phyloP scores from a whole-genome alignment of 2,329 filamentous ascomycete species.

The Aureobasidium zeae region DNA sequence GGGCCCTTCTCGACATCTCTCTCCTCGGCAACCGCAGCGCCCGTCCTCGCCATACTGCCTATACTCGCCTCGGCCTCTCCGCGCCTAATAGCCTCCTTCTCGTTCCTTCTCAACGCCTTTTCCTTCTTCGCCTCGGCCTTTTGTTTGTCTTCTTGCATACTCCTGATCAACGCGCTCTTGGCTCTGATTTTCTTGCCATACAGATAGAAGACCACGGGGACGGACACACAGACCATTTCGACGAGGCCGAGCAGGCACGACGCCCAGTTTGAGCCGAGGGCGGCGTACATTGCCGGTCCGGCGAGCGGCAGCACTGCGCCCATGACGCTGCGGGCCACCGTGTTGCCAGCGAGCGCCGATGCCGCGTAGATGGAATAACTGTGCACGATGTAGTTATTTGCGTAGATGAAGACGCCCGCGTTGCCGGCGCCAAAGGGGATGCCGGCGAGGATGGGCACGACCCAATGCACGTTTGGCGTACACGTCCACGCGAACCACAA shows the following conservation, averaged over 20 bases:
- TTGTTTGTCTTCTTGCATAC: slow-evolving; percentile 40
- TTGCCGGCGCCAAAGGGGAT: slow-evolving; percentile 74
- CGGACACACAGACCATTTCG: slow-evolving; percentile 65
- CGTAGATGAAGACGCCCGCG: slow-evolving; percentile 71
- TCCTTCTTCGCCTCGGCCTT: slow-evolving; percentile 36
- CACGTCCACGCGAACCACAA: slow-evolving; percentile 86
- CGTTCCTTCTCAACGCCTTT: slow-evolving; percentile 25
- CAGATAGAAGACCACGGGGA: slow-evolving; percentile 68
- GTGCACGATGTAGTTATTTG: slow-evolving; percentile 67
- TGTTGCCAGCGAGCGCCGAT: slow-evolving; percentile 69
- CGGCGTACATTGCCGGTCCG: slow-evolving; percentile 60
- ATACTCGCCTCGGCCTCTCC: slow-evolving; percentile 26
- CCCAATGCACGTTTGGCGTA: slow-evolving; percentile 73
- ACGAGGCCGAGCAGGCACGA: slow-evolving; percentile 66
- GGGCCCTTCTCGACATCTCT: slow-evolving; percentile 19
- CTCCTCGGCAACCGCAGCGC: slow-evolving; percentile 27
- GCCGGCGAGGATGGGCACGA: slow-evolving; percentile 67
- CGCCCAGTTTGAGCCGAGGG: slow-evolving; percentile 66
- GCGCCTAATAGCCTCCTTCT: slow-evolving; percentile 17
- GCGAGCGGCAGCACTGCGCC: slow-evolving; percentile 73
- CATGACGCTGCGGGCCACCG: slow-evolving; percentile 60
- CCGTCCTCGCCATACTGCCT: slow-evolving; percentile 34
- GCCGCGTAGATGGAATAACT: slow-evolving; percentile 76
- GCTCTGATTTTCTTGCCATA: slow-evolving; percentile 49
- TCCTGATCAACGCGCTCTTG: slow-evolving; percentile 45